phyloP scores from a whole-genome alignment of 495 filamentous ascomycete species.

The Aspergillus diversus region DNA sequence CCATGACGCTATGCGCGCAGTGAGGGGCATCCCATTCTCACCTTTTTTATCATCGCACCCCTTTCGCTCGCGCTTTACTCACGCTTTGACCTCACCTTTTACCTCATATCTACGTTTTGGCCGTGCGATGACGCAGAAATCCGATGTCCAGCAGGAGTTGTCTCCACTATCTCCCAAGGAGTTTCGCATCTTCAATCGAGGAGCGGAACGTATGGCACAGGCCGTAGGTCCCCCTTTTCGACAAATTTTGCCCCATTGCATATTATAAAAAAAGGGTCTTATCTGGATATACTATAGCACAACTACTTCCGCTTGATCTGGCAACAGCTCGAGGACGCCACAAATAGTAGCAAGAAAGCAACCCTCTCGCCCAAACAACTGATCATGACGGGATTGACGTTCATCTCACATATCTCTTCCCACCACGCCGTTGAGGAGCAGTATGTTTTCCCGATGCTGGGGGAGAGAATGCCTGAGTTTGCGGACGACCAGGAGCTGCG shows the following conservation, averaged over 20 bases:
- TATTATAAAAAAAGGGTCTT: background rate
- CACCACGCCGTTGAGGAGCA: constrained; percentile 88
- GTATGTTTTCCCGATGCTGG: constrained; percentile 60
- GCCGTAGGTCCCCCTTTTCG: constrained; percentile 53
- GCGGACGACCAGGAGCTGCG: constrained; percentile 55
- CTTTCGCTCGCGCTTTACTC: background rate
- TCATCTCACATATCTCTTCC: constrained; percentile 67
- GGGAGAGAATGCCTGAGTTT: constrained; percentile 81
- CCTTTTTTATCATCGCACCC: background rate
- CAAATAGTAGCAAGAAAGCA: background rate
- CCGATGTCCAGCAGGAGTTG: constrained; percentile 11
- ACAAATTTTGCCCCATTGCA: background rate
- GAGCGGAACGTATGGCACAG: constrained; percentile 78
- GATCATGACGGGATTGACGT: constrained; percentile 58
- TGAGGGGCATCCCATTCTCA: background rate
- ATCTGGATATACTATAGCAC: constrained; percentile 53
- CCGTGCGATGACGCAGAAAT: background rate
- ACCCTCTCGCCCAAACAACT: constrained; percentile 51
- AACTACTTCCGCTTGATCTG: constrained; percentile 76
- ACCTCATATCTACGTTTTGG: background rate
- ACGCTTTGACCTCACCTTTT: background rate
- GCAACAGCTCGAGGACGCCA: constrained; percentile 66
- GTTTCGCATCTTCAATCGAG: constrained; percentile 67
- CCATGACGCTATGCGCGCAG: background rate
- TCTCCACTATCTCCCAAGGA: constrained; percentile 57